Evolutionary conservation across 805 yeast species (phyloP).

Genomic region (Saccharomycopsis babjevae): DNA sequence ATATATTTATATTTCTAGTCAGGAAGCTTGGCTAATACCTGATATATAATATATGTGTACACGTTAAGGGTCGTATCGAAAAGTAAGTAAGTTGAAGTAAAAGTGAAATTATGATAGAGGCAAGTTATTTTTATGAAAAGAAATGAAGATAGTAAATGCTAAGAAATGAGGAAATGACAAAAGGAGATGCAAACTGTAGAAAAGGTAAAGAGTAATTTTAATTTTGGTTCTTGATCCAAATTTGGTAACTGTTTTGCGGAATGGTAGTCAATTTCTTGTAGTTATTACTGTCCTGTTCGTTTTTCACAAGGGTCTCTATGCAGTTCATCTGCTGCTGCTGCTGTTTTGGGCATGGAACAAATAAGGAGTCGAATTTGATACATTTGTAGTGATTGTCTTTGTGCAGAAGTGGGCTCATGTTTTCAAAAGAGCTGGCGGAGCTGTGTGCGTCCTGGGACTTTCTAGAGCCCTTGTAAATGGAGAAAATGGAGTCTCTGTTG

Average conservation of each 20-base stretch:
- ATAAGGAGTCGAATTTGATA: slow-evolving; percentile 10
- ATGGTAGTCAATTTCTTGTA: slow-evolving; percentile 7
- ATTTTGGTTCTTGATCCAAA: slow-evolving; percentile 14
- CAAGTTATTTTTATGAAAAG: background rate
- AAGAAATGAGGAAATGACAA: background rate
- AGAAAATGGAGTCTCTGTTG: background rate
- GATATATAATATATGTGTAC: no score
- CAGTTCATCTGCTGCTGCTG: background rate
- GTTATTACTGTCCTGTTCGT: background rate
- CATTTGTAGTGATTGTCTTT: slow-evolving; percentile 3
- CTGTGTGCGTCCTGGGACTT: background rate
- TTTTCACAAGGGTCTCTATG: background rate
- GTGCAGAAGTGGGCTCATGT: slow-evolving; percentile 12
- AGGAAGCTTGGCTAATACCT: no score
- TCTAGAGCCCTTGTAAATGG: background rate
- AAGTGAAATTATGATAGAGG: background rate
- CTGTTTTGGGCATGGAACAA: slow-evolving; percentile 3
- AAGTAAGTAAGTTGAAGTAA: background rate
- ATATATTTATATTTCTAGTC: no score
- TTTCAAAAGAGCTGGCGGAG: slow-evolving; percentile 4
- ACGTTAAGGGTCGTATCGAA: background rate
- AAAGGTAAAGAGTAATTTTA: background rate
- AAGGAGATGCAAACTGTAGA: background rate
- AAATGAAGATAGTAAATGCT: background rate
- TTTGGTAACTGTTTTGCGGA: slow-evolving; percentile 16